phyloP scores from a whole-genome alignment of 2,329 filamentous ascomycete genomes.

The Cytospora mali region DNA sequence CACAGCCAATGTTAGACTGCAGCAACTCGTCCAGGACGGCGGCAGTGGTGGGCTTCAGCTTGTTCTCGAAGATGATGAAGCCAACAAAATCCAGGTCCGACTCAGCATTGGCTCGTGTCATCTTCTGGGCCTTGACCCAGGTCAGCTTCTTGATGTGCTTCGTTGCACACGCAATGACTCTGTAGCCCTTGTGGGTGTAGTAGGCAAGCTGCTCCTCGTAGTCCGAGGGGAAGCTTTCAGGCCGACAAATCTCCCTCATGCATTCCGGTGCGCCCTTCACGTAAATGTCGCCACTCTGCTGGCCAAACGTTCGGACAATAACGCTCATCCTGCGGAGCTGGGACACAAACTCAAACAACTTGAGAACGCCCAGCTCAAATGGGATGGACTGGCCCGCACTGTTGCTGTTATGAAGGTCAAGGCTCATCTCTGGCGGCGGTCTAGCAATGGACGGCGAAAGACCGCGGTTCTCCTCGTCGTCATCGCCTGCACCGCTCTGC shows the following conservation, averaged over 20 bases:
- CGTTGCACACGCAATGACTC: constrained; percentile 93
- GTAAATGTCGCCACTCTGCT: constrained; percentile 81
- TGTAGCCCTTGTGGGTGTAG: constrained; percentile 94
- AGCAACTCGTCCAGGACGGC: constrained; percentile 80
- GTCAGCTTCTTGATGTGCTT: constrained; percentile 85
- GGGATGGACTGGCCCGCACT: constrained; percentile 47
- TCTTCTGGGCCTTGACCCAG: constrained; percentile 94
- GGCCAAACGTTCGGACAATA: constrained; percentile 84
- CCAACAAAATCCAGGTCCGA: constrained; percentile 83
- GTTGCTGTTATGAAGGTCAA: constrained; percentile 53
- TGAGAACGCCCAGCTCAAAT: constrained; percentile 87
- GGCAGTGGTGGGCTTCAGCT: constrained; percentile 85
- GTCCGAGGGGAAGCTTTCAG: constrained; percentile 81
- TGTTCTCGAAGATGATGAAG: constrained; percentile 99
- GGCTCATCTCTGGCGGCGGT: constrained; percentile 64
- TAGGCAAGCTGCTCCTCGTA: constrained; percentile 87
- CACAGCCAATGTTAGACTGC: constrained; percentile 79
- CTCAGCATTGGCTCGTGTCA: constrained; percentile 85
- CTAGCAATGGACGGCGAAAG: constrained; percentile 87
- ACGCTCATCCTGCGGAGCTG: constrained; percentile 91
- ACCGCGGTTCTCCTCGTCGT: constrained; percentile 74
- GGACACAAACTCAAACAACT: constrained; percentile 92
- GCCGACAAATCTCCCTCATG: constrained; percentile 88
- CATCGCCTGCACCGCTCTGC: constrained; percentile 63
- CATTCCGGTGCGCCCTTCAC: constrained; percentile 97